Conservation (phyloP, 1,139 yeast species). For the Yarrowia galli region DNA sequence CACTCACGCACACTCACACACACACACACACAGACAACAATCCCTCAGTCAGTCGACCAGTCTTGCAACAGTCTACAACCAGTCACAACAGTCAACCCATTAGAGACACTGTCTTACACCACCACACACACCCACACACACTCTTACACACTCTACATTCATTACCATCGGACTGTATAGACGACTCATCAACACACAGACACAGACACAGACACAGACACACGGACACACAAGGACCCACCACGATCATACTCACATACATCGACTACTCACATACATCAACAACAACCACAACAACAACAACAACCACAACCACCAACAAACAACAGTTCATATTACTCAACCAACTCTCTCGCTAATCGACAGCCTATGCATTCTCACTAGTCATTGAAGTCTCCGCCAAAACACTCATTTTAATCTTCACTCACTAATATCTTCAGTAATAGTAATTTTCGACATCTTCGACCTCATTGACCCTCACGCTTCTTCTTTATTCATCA, state of each 20-base stretch:
- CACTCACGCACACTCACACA: neutral
- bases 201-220: neutral
- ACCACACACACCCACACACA: neutral
- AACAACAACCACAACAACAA: neutral
- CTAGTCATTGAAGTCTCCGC: conserved; percentile 27
- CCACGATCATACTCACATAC: too few relatives aligned
- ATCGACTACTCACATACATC: neutral
- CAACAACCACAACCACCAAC: too few relatives aligned
- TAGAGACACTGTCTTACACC: neutral
- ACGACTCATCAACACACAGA: neutral
- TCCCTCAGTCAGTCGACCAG: too few relatives aligned
- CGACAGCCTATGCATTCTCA: conserved; percentile 35
- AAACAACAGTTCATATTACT: neutral
- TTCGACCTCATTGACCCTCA: neutral
- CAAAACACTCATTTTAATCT: conserved; percentile 30
- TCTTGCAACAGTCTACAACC: too few relatives aligned
- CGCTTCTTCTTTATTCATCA: neutral
- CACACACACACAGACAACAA: neutral
- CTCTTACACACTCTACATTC: neutral
- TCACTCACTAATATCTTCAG: conserved; percentile 25
- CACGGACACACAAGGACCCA: too few relatives aligned
- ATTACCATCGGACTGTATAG: conserved; percentile 1
- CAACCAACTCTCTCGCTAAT: neutral
- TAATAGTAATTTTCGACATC: conserved; percentile 25
- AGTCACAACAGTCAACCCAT: too few relatives aligned